Conservation (phyloP, 78 protist genomes). For the Polysphondylium violaceum region DNA sequence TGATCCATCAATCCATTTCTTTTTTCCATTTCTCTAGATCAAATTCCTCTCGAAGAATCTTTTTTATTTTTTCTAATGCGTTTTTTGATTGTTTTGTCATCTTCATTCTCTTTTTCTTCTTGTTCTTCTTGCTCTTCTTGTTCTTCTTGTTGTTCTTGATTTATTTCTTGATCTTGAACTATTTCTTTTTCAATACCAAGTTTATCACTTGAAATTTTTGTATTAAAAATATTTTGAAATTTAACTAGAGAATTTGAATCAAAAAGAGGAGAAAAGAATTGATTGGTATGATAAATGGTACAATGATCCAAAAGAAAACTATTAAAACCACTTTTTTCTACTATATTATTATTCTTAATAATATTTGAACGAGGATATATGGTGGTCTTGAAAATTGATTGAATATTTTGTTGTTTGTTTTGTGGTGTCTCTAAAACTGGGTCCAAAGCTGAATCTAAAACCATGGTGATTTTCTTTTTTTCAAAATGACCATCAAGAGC, state of each 20-base stretch:
- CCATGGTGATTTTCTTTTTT: not conserved
- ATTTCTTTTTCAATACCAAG: not conserved
- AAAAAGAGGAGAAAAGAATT: no score
- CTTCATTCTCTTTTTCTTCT: not conserved
- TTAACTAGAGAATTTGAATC: no score
- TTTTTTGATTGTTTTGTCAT: not conserved
- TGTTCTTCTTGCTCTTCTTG: conserved; percentile 8
- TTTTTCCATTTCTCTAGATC: conserved; percentile 33
- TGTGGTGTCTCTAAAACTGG: not conserved
- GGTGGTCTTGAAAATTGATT: conserved; percentile 1
- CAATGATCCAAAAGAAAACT: not conserved
- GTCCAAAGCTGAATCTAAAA: not conserved
- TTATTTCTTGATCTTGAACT: not conserved
- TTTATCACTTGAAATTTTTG: no score
- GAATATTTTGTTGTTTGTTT: not conserved
- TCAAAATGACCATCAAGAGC: not conserved
- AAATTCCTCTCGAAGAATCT: conserved; percentile 1
- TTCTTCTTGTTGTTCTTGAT: not conserved
- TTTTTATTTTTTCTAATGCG: not conserved
- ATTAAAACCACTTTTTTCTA: not conserved
- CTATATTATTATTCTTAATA: not conserved
- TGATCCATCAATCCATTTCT: conserved; percentile 39
- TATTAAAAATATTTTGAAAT: no score
- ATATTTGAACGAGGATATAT: conserved; percentile 1
- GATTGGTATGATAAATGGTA: not conserved